Conservation (phyloP, 106 monocot species). For the Dendrobium catenatum region DNA sequence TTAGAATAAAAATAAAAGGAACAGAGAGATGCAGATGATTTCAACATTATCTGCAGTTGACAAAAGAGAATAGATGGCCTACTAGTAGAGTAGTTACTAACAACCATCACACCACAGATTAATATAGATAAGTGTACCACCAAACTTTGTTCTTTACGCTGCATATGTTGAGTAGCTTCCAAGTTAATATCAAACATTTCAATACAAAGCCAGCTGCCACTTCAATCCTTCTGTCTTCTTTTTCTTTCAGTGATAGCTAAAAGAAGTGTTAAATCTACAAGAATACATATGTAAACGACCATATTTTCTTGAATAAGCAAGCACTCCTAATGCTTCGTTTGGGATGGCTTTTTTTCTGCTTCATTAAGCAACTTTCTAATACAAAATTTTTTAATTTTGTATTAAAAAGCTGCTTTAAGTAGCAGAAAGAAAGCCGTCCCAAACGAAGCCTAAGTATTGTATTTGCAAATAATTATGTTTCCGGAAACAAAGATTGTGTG, state of each 20-base stretch:
- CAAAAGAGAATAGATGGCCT: too few relatives aligned
- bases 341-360: too few relatives aligned
- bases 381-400: too few relatives aligned
- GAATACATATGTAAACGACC: neutral
- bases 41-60: too few relatives aligned
- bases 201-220: neutral
- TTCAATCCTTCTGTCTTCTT: neutral
- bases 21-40: too few relatives aligned
- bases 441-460: neutral
- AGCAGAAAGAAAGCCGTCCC: too few relatives aligned
- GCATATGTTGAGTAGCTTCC: neutral
- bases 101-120: too few relatives aligned
- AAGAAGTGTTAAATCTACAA: neutral
- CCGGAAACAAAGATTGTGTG: too few relatives aligned
- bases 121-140: neutral
- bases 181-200: constrained; percentile 1
- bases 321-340: neutral
- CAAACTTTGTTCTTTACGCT: constrained; percentile 4
- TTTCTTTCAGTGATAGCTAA: neutral
- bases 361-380: too few relatives aligned
- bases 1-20: too few relatives aligned
- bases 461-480: neutral
- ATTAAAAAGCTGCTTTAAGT: too few relatives aligned
- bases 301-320: neutral
- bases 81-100: too few relatives aligned